Base-by-base conservation (phyloP, 495 filamentous ascomycete genomes). In the Neurospora sp. region DNA sequence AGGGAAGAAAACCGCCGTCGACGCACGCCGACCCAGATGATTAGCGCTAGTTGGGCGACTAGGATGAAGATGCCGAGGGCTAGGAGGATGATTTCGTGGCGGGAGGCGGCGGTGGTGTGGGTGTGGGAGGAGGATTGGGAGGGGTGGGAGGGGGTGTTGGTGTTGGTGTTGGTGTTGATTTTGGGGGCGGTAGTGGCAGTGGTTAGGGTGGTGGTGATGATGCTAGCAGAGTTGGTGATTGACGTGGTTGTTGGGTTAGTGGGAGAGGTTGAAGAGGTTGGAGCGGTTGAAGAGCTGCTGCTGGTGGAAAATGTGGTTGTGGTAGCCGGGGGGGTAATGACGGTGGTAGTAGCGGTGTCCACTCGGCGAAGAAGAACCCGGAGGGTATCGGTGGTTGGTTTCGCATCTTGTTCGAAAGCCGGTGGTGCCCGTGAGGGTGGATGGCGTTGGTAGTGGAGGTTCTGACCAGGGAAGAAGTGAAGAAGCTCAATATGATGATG, bases 71-170 rank as follows among this genome's bases (percentile, higher is more conserved):
- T 72, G 12, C 69, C 69, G 3, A 76, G 65, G 39, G 74, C 73
- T 44, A 76, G 39, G 39, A 78, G 73, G 39, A 37, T 68, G 38
- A 77, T 78, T 47, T 75, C 74, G 40, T 69, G 12, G 35, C 72
- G 75, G 69, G 40, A 69, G 40, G 72, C 73, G 41, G 31, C 7
- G 69, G 14, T 22, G 12, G 69, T 8, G 39, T 10, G 3, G 69
- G 31, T 8, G 39, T 16, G 4, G 69, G 68, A 37, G 70, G 42
- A 39, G n/a, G 20, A 39, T 18, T 70, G 65, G 4, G 53, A 27
- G 53, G 35, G 4, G 5, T 37, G 73, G 69, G 40, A 69, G 40
- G 72, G 71, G 40, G 31, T 7, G 69, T 8, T 22, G 27, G 35
- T 8, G 39, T 61, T 61, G n/a, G 69, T 35, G 35, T 35, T 35